Conservation (phyloP, 2,329 filamentous ascomycete genomes). For the Arthrobotrys conoides region DNA sequence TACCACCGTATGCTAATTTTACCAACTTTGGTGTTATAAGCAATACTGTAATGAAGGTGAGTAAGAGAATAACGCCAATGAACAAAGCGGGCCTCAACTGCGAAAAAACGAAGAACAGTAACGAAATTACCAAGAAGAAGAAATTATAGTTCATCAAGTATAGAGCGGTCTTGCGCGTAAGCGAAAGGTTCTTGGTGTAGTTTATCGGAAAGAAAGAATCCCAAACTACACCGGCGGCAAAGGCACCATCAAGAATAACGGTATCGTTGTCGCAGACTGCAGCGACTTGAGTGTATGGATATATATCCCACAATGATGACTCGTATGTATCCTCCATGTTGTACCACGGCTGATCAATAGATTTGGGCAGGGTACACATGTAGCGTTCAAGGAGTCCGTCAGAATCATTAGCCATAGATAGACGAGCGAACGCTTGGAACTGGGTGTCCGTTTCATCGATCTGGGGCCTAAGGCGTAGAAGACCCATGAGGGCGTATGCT, state of each 20-base stretch:
- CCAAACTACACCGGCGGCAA: constrained; percentile 66
- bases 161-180: neutral
- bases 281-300: constrained; percentile 65
- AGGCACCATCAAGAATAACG: constrained; percentile 66
- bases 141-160: constrained; percentile 6
- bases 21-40: constrained; percentile 64
- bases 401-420: constrained; percentile 67
- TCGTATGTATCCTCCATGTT: constrained; percentile 66
- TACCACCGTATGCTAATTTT: constrained; percentile 64
- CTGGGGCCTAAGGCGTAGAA: constrained; percentile 65
- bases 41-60: constrained; percentile 40
- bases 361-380: constrained; percentile 21
- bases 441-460: constrained; percentile 66
- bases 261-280: constrained; percentile 66
- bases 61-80: neutral
- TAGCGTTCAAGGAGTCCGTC: constrained; percentile 66
- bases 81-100: neutral
- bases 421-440: constrained; percentile 66
- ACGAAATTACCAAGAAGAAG: neutral
- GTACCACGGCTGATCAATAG: constrained; percentile 64
- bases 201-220: constrained; percentile 64
- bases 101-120: neutral
- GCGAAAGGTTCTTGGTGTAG: neutral
- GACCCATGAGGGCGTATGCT: constrained; percentile 67
- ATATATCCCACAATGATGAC: constrained; percentile 66